Percentiles rank a stretch among this genome's conserved stretches.
phyloP scores from a whole-genome alignment of 1,284 basidiomycete species.

The Ustilago cynodontis region DNA sequence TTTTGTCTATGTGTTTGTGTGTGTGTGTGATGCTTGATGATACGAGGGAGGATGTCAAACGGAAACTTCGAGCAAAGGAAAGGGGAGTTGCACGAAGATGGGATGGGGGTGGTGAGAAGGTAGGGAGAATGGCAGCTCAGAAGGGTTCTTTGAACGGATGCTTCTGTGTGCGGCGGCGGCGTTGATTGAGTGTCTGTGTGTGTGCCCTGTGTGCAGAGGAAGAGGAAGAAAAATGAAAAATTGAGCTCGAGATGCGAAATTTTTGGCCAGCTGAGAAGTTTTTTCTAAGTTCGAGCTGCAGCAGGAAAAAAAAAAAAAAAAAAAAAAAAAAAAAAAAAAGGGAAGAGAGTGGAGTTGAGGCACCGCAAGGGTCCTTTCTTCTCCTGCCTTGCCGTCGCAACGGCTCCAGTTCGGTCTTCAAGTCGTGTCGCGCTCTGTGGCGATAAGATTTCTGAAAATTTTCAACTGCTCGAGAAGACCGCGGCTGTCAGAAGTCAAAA shows the following conservation, averaged over 20 bases:
- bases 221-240: conserved; percentile 23
- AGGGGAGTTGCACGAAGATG: conserved; percentile 14
- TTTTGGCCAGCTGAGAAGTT: conserved; percentile 18
- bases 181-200: neutral
- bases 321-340: neutral
- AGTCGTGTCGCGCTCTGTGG: neutral
- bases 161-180: neutral
- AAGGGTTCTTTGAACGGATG: neutral
- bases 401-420: neutral
- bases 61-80: conserved; percentile 17
- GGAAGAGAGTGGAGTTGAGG: conserved; percentile 24
- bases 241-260: conserved; percentile 6
- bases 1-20: conserved; percentile 16
- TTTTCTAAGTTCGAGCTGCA: conserved; percentile 26
- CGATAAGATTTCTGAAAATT: neutral
- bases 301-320: neutral
- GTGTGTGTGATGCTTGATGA: conserved; percentile 7
- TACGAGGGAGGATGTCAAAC: conserved; percentile 7
- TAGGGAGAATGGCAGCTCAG: neutral
- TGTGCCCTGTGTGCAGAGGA: neutral
- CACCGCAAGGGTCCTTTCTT: neutral
- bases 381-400: neutral
- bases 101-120: conserved; percentile 19
- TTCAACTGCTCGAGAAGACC: neutral
- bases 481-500: neutral